Evolutionary conservation across 768 basidiomycete species (phyloP).

Genomic region (Hydnomerulius pinastri): DNA sequence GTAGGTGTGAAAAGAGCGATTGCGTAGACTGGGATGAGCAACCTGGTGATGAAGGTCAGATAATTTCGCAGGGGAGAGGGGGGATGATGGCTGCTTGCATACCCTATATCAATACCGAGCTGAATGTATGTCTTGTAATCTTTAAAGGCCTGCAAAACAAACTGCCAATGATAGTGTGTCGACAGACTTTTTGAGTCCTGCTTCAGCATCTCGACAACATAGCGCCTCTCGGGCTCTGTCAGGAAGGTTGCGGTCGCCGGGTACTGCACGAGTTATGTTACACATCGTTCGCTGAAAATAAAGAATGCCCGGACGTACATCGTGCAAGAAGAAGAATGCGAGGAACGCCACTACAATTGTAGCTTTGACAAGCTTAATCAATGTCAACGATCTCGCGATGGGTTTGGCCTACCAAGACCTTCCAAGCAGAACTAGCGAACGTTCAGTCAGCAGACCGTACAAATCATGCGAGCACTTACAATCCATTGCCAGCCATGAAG

Average conservation of each 20-base stretch:
- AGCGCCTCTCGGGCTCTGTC: slow-evolving; percentile 42
- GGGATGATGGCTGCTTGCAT: slow-evolving; percentile 12
- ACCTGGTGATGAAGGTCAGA: no score
- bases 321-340: slow-evolving; percentile 54
- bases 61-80: no score
- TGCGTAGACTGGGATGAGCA: slow-evolving; percentile 48
- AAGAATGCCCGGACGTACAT: slow-evolving; percentile 36
- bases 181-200: slow-evolving; percentile 47
- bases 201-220: slow-evolving; percentile 43
- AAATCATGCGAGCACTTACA: slow-evolving; percentile 28
- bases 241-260: slow-evolving; percentile 61
- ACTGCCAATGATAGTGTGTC: slow-evolving; percentile 45
- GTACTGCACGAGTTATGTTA: slow-evolving; percentile 35
- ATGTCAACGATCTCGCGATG: background rate
- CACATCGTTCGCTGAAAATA: background rate
- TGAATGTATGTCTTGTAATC: slow-evolving; percentile 45
- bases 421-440: slow-evolving; percentile 32
- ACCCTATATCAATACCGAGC: slow-evolving; percentile 44
- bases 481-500: slow-evolving; percentile 42
- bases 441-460: no score
- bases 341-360: slow-evolving; percentile 19
- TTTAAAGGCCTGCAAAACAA: slow-evolving; percentile 48
- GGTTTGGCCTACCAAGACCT: slow-evolving; percentile 22
- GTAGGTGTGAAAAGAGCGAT: slow-evolving; percentile 55
- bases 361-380: slow-evolving; percentile 11